phyloP scores from a whole-genome alignment of 495 filamentous ascomycete genomes.

The Neurospora tetrasperma region DNA sequence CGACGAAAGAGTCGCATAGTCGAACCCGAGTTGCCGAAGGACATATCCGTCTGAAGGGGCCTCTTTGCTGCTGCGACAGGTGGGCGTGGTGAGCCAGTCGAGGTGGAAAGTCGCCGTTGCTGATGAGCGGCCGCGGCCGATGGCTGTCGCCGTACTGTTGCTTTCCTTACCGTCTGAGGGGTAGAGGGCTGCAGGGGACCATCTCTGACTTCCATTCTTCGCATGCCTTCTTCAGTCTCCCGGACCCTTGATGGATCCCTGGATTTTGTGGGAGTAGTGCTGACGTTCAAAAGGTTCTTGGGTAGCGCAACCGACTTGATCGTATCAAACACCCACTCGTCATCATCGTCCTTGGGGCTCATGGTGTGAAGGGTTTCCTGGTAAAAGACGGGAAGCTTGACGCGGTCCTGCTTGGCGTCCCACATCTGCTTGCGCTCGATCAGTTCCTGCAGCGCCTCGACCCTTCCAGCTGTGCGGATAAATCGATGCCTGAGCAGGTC shows the following conservation, averaged over 20 bases:
- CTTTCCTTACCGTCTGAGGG: slow-evolving; percentile 39
- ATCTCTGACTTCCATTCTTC: slow-evolving; percentile 50
- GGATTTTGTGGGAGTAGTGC: slow-evolving; percentile 23
- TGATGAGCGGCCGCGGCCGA: slow-evolving; percentile 27
- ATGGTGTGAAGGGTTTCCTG: slow-evolving; percentile 81
- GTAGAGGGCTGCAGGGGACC: slow-evolving; percentile 41
- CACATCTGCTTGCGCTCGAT: slow-evolving; percentile 75
- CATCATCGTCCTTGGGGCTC: slow-evolving; percentile 55
- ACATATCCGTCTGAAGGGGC: slow-evolving; percentile 71
- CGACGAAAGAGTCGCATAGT: slow-evolving; percentile 85
- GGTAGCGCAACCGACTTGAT: slow-evolving; percentile 51
- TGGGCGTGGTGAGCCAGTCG: slow-evolving; percentile 34
- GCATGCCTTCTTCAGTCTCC: slow-evolving; percentile 45
- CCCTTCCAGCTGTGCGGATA: slow-evolving; percentile 72
- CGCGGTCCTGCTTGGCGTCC: slow-evolving; percentile 53
- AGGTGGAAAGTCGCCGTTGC: slow-evolving; percentile 22
- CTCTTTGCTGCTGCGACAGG: slow-evolving; percentile 55
- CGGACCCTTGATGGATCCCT: slow-evolving; percentile 43
- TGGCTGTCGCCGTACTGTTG: slow-evolving; percentile 43
- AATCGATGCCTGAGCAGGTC: slow-evolving; percentile 88
- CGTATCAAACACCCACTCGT: slow-evolving; percentile 98
- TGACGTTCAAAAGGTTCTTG: slow-evolving; percentile 26
- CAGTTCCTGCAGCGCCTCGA: slow-evolving; percentile 75
- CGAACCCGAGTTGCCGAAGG: slow-evolving; percentile 81
- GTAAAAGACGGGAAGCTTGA: slow-evolving; percentile 65